Base-by-base conservation (phyloP, 2,329 filamentous ascomycete species). In the Fusarium pseudograminearum region DNA sequence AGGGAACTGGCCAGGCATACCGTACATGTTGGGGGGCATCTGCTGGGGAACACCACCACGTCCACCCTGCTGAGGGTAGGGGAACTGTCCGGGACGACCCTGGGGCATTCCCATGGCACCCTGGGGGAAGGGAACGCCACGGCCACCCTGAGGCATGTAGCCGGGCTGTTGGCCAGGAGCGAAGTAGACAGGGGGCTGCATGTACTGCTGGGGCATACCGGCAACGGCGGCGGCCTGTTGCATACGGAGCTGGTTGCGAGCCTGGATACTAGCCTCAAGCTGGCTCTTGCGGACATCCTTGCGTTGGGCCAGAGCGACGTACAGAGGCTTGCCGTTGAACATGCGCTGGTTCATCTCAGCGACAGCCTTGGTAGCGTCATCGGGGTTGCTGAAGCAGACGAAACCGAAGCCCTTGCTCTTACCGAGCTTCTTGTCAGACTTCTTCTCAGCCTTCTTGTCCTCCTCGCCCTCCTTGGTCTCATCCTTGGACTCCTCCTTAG, bases 371-470 rank as follows among this genome's bases (percentile, higher is more conserved):
- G 95, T 98, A 73, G 96, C 96, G 82, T 99, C 96, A 77, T 99
- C 96, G 65, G 96, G 94, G 87, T 97, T 98, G 89, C 93, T 96
- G 87, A 99, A 99, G 92, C 96, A 99, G 79, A 99, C 96, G 82
- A 99, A 99, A 77, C 96, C 96, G 81, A 99, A 99, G 81, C 96
- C 96, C 88, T 98, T 99, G 91, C 94, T 97, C 92, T 98, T 98
- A 81, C 96, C 96, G 65, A 97, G 87, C 84, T 87, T 90, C 81
- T 87, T 87, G 70, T 89, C 87, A 31, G 67, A 54, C 76, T 86
- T 87, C 77, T 88, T 85, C 68, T 87, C 82, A 83, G 85, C 74
- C 81, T 90, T 89, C 78, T 89, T 85, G 36, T 89, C 86, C 61
- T 84, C 80, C 55, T 77, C 80, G 18, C 82, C 78, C 42, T 85